These are phyloP conservation scores for Termitomyces titanicus DNA, from an alignment of 768 basidiomycete species.

Conservation along the genomic window DNA sequence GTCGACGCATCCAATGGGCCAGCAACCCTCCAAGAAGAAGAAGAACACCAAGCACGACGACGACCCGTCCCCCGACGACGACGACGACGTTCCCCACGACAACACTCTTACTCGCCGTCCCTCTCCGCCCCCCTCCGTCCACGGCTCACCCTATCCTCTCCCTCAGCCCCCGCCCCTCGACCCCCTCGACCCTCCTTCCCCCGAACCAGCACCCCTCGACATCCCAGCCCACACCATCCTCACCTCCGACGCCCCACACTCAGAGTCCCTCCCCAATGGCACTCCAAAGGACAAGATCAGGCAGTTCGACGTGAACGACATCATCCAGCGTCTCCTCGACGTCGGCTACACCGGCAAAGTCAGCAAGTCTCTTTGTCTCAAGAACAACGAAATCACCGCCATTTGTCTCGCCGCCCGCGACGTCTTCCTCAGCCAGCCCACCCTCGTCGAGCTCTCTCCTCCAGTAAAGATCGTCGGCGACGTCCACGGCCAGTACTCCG, in stretches of 20 bases:
- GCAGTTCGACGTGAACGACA: constrained; percentile 92
- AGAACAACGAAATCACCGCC: constrained; percentile 92
- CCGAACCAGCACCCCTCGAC: constrained; percentile 64
- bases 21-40: constrained; percentile 79
- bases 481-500: constrained; percentile 98
- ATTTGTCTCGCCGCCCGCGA: constrained; percentile 96
- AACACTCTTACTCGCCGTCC: too few relatives aligned
- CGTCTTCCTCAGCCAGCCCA: constrained; percentile 94
- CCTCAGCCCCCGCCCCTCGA: constrained; percentile 33
- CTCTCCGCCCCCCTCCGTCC: constrained; percentile 22
- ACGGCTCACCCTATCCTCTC: constrained; percentile 21
- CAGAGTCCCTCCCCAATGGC: constrained; percentile 39
- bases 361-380: constrained; percentile 90
- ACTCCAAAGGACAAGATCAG: constrained; percentile 56
- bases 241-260: constrained; percentile 33
- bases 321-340: constrained; percentile 94
- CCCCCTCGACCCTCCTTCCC: constrained; percentile 36
- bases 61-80: constrained; percentile 42
- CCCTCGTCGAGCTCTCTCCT: constrained; percentile 93
- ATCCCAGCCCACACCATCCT: constrained; percentile 88
- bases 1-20: constrained; percentile 80
- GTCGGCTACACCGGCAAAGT: constrained; percentile 98
- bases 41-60: constrained; percentile 71
- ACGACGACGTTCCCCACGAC: constrained; percentile 37
- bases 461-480: constrained; percentile 99